A percentile compares a stretch with the other conserved stretches of the same genome.
Conservation (phyloP, 2,329 filamentous ascomycete species). For the Ceratocystis smalleyi region DNA sequence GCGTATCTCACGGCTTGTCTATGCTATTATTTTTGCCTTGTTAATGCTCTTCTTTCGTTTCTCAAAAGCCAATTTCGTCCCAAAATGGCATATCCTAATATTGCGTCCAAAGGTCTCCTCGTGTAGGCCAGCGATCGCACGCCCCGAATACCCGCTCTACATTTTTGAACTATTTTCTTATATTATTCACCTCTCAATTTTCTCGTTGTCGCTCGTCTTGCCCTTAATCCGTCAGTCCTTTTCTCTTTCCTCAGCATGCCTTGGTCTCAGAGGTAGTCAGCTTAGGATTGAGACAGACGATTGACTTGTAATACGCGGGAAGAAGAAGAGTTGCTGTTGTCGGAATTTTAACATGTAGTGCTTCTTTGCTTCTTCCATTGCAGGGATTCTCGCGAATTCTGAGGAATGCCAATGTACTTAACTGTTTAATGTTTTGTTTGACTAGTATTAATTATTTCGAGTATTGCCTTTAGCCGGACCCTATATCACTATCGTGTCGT, state of each 20-base stretch:
- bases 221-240: background rate
- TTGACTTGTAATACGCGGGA: background rate
- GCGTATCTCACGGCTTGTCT: too few species aligned
- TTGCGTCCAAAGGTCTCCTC: too few species aligned
- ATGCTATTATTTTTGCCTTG: background rate
- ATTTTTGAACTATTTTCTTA: background rate
- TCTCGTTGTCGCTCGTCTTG: background rate
- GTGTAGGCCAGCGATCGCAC: background rate
- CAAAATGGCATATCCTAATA: background rate
- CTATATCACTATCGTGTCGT: background rate
- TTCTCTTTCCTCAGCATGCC: background rate
- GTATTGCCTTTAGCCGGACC: background rate
- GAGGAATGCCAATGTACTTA: background rate
- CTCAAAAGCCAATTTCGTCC: background rate
- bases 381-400: background rate
- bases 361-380: background rate
- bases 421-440: background rate
- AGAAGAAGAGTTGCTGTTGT: too few species aligned
- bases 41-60: background rate
- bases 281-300: background rate
- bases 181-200: background rate
- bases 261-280: background rate
- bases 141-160: background rate
- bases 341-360: background rate
- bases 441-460: constrained; percentile 3